Conservation (phyloP, 108 stramenopile species). For the Nitzschia inconspicua region DNA sequence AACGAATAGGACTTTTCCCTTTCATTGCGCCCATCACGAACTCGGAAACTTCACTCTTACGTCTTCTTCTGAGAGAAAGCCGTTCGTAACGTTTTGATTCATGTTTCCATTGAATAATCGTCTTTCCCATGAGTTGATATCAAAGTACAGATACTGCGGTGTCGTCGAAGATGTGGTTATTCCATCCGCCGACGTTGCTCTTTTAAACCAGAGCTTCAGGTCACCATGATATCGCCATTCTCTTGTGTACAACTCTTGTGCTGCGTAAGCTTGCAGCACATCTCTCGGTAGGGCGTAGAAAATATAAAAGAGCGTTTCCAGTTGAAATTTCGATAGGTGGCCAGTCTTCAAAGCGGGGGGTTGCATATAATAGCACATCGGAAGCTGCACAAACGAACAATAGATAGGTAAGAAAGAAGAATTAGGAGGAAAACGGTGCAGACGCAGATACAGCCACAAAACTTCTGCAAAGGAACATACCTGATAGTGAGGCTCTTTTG, state of each 20-base stretch:
- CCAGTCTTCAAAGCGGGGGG: constrained; percentile 87
- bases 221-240: constrained; percentile 97
- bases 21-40: constrained; percentile 38
- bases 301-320: constrained; percentile 98
- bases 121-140: constrained; percentile 87
- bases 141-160: constrained; percentile 88
- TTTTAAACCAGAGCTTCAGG: constrained; percentile 94
- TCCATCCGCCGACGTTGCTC: constrained; percentile 71
- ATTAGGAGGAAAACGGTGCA: not conserved
- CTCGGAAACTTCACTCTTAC: constrained; percentile 84
- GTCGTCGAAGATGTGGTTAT: constrained; percentile 39
- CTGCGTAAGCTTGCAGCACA: constrained; percentile 93
- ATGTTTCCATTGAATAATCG: constrained; percentile 78
- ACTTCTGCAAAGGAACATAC: constrained; percentile 29
- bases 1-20: constrained; percentile 12
- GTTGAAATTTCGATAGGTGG: constrained; percentile 93
- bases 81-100: constrained; percentile 80
- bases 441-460: not conserved
- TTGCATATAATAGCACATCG: constrained; percentile 96
- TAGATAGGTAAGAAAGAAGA: not conserved
- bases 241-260: constrained; percentile 96
- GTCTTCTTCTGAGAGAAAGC: constrained; percentile 83
- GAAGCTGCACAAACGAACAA: constrained; percentile 50
- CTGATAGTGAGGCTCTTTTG: constrained; percentile 92
- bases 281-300: constrained; percentile 98